Evolutionary conservation across 768 basidiomycete species (phyloP).

Genomic region (Rhizopogon rudus): DNA sequence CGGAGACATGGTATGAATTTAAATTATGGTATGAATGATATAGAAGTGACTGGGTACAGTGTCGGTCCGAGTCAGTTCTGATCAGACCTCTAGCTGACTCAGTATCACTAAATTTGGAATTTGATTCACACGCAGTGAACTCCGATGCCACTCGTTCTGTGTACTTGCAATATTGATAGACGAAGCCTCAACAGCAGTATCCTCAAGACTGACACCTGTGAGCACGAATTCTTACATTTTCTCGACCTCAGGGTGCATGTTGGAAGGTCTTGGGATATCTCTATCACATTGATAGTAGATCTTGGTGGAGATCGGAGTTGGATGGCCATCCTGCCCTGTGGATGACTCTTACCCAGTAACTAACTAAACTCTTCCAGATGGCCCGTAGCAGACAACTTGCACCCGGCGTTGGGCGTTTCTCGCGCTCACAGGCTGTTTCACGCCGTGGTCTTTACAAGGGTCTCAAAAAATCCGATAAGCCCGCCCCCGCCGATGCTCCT

Average conservation of each 20-base stretch:
- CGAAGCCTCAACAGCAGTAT: conserved; percentile 27
- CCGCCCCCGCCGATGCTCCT: conserved; percentile 53
- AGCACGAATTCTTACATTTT: conserved; percentile 25
- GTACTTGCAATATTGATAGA: conserved; percentile 1
- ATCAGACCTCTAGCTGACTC: no score
- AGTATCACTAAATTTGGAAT: conserved; percentile 11
- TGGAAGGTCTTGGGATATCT: background rate
- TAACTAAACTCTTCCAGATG: conserved; percentile 47
- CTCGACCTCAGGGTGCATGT: background rate
- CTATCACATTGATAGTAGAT: conserved; percentile 1
- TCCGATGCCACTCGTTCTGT: conserved; percentile 3
- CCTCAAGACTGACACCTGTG: conserved; percentile 42
- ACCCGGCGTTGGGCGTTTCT: conserved; percentile 76
- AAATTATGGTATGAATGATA: conserved; percentile 8
- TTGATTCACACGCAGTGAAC: conserved; percentile 16
- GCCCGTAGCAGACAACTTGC: conserved; percentile 83
- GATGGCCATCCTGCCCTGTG: conserved; percentile 27
- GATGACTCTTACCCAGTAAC: conserved; percentile 28
- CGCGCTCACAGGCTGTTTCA: conserved; percentile 75
- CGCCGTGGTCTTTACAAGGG: conserved; percentile 86
- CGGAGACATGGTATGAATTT: conserved; percentile 11
- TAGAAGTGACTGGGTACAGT: background rate
- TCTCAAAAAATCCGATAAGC: conserved; percentile 68
- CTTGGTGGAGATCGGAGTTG: conserved; percentile 18
- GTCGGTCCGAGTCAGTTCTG: no score